Percentiles rank a stretch among this genome's conserved stretches.
These are phyloP conservation scores for Exsudoporus floridanus DNA, from an alignment of 1,284 basidiomycete species.

Conservation along the genomic window DNA sequence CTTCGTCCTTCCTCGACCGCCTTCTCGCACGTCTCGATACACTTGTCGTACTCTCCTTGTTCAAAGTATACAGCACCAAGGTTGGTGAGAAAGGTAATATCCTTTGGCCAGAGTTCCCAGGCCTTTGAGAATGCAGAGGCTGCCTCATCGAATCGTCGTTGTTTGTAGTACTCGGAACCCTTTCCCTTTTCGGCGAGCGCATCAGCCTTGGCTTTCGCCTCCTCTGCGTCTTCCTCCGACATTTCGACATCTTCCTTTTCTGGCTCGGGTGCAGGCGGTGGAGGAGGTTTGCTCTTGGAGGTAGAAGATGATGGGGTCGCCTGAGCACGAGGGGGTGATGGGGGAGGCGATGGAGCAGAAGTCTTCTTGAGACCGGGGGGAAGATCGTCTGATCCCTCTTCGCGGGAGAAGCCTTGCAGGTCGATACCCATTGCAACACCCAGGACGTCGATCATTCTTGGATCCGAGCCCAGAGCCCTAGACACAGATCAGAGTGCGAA, in stretches of 20 bases:
- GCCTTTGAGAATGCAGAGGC: conserved; percentile 77
- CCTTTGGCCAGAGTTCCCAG: conserved; percentile 92
- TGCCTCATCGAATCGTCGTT: conserved; percentile 76
- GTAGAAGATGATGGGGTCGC: conserved; percentile 43
- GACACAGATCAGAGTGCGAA: conserved; percentile 12
- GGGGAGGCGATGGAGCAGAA: conserved; percentile 38
- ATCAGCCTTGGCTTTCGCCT: conserved; percentile 67
- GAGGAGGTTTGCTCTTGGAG: conserved; percentile 19
- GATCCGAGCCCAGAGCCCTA: conserved; percentile 65
- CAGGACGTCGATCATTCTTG: conserved; percentile 92
- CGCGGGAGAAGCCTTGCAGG: conserved; percentile 83
- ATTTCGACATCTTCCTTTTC: conserved; percentile 59
- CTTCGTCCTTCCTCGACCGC: conserved; percentile 92
- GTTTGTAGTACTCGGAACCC: conserved; percentile 85
- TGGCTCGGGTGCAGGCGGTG: conserved; percentile 39
- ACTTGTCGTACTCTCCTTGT: conserved; percentile 86
- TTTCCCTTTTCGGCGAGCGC: conserved; percentile 77
- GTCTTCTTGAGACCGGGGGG: conserved; percentile 56
- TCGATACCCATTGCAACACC: conserved; percentile 95
- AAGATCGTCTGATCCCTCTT: conserved; percentile 82
- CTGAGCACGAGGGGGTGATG: conserved; percentile 43
- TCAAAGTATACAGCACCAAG: conserved; percentile 89
- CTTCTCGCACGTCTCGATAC: conserved; percentile 90
- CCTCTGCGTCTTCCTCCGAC: conserved; percentile 59
- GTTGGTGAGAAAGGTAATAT: conserved; percentile 93